A percentile compares a stretch with the other conserved stretches of the same genome.
Evolutionary conservation across 495 filamentous ascomycete species (phyloP).

Genomic region (Hypoxylon fuscum): DNA sequence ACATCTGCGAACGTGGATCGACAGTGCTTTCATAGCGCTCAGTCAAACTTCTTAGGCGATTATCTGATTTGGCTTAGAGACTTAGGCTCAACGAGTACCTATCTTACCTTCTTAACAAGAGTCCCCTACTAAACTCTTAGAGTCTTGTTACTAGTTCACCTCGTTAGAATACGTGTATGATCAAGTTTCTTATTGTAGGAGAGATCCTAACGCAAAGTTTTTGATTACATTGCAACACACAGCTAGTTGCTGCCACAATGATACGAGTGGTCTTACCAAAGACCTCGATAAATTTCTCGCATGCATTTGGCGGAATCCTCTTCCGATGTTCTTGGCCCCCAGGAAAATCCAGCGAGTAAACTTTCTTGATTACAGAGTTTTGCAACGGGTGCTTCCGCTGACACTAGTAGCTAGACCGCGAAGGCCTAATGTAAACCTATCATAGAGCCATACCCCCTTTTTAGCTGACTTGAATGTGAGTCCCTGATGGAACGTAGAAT

Average conservation of each 20-base stretch:
- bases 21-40: not conserved
- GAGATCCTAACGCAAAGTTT: not conserved
- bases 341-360: conserved; percentile 7
- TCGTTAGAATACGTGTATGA: not conserved
- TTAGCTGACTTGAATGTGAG: conserved; percentile 7
- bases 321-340: not conserved
- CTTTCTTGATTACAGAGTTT: not conserved
- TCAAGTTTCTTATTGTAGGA: not conserved
- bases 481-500: conserved; percentile 30
- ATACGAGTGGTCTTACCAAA: conserved; percentile 5
- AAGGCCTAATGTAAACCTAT: conserved; percentile 22
- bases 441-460: conserved; percentile 11
- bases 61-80: not conserved
- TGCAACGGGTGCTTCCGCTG: not conserved
- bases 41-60: not conserved
- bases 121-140: too few species aligned
- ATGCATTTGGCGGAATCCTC: not conserved
- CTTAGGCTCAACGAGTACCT: not conserved
- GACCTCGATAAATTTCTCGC: not conserved
- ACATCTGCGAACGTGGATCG: not conserved
- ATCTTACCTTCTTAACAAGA: too few species aligned
- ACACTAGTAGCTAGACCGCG: not conserved
- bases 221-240: not conserved
- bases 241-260: not conserved
- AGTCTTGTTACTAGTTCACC: too few species aligned